Evolutionary conservation across 2,329 filamentous ascomycete species (phyloP), one percentile per base, ranked within the genome.

Genomic region (Aspergillus fijiensis): DNA sequence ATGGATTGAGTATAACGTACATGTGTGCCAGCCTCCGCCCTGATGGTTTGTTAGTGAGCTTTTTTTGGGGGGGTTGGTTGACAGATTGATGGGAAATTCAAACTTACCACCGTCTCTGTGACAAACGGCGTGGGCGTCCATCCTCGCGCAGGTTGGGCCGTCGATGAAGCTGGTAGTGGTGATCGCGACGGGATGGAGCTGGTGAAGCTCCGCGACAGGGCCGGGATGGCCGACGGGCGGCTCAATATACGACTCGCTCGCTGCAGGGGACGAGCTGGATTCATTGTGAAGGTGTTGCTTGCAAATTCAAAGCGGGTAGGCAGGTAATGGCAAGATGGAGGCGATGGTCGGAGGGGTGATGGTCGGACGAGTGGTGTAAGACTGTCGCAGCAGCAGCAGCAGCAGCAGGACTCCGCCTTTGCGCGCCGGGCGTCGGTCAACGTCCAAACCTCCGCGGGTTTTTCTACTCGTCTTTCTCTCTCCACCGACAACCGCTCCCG

Each of bases 21-120:
- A 91, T 75, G 89, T 91, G 74, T 89, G 88, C 84, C 89, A 90
- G 63, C 89, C 89, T 65, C 88, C 88, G 69, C 87, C 84, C 89
- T 92, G 69, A 35, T 65, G 55, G 60, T 14, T 11, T 31, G 33
- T 29, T 53, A 55, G 2, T 51, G 1, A 27, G 6, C 16, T 29
- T 48, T 33, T 33, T 47, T 21, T 5, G 19, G 19, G 19, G 19
- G 19, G 19, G 19, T 1, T 2, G 0, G 5, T 11, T 19, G 70
- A 78, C 35, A 27, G 33, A 1, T n/a, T n/a, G 29, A 23, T 29
- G 14, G 29, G 25, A 23, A 16, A 11, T 5, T 16, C 23, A 53
- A 35, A 86, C 75, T 66, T 77, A 84, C 82, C 66, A 83, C 77
- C 57, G 82, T 83, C 75, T 84, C 82, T 12, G 81, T 84, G 57